Conservation (phyloP, 352 stramenopile genomes). For the Phytophthora sansomeana region DNA sequence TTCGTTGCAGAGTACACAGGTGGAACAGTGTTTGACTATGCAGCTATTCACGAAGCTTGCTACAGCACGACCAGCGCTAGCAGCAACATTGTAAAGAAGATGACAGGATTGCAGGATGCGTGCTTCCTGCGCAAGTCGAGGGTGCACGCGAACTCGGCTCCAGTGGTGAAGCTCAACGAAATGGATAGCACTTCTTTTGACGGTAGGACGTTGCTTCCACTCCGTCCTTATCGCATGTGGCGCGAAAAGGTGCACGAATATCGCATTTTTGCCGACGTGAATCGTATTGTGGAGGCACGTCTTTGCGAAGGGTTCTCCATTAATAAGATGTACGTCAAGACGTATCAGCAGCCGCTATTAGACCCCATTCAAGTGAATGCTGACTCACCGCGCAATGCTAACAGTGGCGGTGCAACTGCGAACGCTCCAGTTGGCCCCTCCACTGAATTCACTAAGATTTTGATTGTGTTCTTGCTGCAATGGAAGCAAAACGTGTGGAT, state of each 20-base stretch:
- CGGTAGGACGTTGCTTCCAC: conserved; percentile 59
- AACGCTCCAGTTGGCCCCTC: conserved; percentile 3
- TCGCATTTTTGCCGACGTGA: conserved; percentile 81
- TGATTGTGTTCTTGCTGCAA: conserved; percentile 85
- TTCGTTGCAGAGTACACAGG: conserved; percentile 81
- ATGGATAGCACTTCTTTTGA: conserved; percentile 81
- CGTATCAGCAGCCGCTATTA: conserved; percentile 37
- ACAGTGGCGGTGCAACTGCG: conserved; percentile 13
- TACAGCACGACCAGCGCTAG: conserved; percentile 45
- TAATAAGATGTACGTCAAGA: conserved; percentile 84
- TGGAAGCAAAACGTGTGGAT: conserved; percentile 92
- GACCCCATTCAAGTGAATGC: conserved; percentile 2
- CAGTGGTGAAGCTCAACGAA: conserved; percentile 73
- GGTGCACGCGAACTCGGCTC: conserved; percentile 70
- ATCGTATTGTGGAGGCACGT: conserved; percentile 84
- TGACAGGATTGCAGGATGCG: conserved; percentile 69
- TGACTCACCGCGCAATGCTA: conserved; percentile 15
- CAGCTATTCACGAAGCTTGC: conserved; percentile 60
- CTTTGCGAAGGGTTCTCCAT: conserved; percentile 85
- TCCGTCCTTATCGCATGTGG: conserved; percentile 87
- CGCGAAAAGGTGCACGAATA: conserved; percentile 91
- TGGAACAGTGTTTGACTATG: conserved; percentile 74
- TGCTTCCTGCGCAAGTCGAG: conserved; percentile 75
- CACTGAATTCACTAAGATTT: conserved; percentile 66
- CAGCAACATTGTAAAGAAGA: conserved; percentile 48